Conservation (phyloP, 371 early-diverging fungal genomes). For the Apophysomyces trapeziformis region DNA sequence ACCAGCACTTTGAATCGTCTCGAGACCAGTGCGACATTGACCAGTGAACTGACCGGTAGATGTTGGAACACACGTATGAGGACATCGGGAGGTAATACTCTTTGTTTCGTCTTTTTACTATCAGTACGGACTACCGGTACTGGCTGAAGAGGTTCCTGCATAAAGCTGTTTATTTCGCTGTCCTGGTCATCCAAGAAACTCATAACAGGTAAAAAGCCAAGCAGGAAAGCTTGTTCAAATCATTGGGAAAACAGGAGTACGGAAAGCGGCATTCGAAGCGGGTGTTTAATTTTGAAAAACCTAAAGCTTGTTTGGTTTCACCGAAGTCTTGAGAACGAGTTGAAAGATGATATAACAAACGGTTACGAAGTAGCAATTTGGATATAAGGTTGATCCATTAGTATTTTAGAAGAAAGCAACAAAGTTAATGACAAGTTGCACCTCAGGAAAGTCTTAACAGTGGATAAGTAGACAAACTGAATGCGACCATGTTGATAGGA, state of each 20-base stretch:
- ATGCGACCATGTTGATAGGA: too few species aligned
- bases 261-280: conserved; percentile 5
- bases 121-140: conserved; percentile 5
- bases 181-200: conserved; percentile 8
- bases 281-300: too few species aligned
- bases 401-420: too few species aligned
- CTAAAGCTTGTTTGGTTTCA: too few species aligned
- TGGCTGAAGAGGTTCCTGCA: conserved; percentile 21
- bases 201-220: conserved; percentile 11
- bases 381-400: too few species aligned
- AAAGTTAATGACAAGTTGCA: too few species aligned
- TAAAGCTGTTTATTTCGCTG: not conserved
- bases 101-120: conserved; percentile 1
- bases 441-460: too few species aligned
- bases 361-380: too few species aligned
- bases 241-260: not conserved
- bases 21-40: conserved; percentile 55
- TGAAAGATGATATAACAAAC: too few species aligned
- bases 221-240: not conserved
- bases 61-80: conserved; percentile 53
- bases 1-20: conserved; percentile 68
- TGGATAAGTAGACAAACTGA: too few species aligned
- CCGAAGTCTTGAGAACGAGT: too few species aligned
- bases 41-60: conserved; percentile 53
- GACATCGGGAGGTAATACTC: conserved; percentile 51